A percentile compares a stretch with the other conserved stretches of the same genome.
Evolutionary conservation across 257 asterid genomes (phyloP).

Genomic region (Lavandula angustifolia): DNA sequence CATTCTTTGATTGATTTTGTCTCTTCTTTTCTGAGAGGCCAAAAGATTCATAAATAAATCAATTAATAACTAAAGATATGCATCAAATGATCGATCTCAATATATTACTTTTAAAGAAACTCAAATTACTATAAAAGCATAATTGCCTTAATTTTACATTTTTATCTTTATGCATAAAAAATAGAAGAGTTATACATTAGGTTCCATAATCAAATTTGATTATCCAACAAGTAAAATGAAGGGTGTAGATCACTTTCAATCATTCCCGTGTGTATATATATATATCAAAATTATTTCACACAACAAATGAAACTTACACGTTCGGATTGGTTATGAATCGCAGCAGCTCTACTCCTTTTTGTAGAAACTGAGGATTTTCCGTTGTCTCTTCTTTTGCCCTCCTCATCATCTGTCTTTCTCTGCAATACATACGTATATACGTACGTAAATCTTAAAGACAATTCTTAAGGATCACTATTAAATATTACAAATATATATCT

Average conservation of each 20-base stretch:
- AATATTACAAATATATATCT: not conserved
- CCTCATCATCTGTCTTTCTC: slow-evolving; percentile 46
- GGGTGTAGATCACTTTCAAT: too few species aligned
- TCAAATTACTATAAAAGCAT: too few species aligned
- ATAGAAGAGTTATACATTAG: too few species aligned
- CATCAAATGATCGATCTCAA: too few species aligned
- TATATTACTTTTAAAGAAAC: too few species aligned
- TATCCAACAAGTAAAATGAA: too few species aligned
- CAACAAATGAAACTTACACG: slow-evolving; percentile 45
- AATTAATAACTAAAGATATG: too few species aligned
- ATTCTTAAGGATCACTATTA: not conserved
- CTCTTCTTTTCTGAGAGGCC: slow-evolving; percentile 64
- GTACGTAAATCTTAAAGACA: not conserved
- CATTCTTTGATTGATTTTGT: slow-evolving; percentile 79
- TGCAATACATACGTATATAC: slow-evolving; percentile 17
- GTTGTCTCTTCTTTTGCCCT: slow-evolving; percentile 41
- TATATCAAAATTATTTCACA: too few species aligned
- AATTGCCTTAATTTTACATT: too few species aligned
- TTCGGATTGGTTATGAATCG: slow-evolving; percentile 79
- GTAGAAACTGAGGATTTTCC: slow-evolving; percentile 51
- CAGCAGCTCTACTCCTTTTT: slow-evolving; percentile 81
- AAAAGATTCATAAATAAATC: not conserved
- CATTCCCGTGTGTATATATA: too few species aligned
- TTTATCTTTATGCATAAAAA: too few species aligned
- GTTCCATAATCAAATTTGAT: too few species aligned